Base-by-base conservation (phyloP, 352 stramenopile species). In the Globisporangium solare region DNA sequence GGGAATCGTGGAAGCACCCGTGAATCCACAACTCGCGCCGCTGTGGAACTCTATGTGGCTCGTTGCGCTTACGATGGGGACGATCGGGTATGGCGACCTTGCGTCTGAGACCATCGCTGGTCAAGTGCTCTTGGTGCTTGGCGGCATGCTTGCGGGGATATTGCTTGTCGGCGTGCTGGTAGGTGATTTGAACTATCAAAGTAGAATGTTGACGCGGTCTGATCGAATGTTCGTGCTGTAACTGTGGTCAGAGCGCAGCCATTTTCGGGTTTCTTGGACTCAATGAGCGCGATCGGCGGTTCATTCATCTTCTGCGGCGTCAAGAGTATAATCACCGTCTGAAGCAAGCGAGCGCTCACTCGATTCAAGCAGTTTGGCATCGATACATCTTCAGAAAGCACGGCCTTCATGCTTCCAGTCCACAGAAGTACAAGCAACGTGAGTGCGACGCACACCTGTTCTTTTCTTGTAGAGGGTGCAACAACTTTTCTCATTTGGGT, bases 61-160 rank as follows among this genome's bases (percentile, higher is more conserved):
- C 40, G 81, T 88, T 2, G 65, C 79, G 31, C 64, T 92, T 46
- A 89, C 78, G 17, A 90, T 92, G 82, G 78, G 70, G 18, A 89
- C 82, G 2, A 74, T 90, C 41, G 82, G 82, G 10, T 92, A 92
- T 59, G 82, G 82, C 8, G 82, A 92, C 58, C 55, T 87, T 14
- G 70, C 68, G 0, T 69, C 82, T 11, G 60, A 78, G 47, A 89
- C 82, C 18, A 63, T 73, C 13, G 56, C 70, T 6, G 82, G 82
- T 8, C 78, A 92, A 59, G 43, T 84, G 10, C 35, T 90, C 11
- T 57, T 90, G 2, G 72, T 87, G 12, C 35, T 89, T 20, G 79
- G 80, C 24, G 82, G 71, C 31, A 92, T 92, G 79, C 51, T 85
- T 22, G 56, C 69, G 20, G 82, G 82, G 1, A 92, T 92, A 49